Conservation (phyloP, 202 grass and related monocot species). For the Bolboschoenoplectus hybrid region DNA sequence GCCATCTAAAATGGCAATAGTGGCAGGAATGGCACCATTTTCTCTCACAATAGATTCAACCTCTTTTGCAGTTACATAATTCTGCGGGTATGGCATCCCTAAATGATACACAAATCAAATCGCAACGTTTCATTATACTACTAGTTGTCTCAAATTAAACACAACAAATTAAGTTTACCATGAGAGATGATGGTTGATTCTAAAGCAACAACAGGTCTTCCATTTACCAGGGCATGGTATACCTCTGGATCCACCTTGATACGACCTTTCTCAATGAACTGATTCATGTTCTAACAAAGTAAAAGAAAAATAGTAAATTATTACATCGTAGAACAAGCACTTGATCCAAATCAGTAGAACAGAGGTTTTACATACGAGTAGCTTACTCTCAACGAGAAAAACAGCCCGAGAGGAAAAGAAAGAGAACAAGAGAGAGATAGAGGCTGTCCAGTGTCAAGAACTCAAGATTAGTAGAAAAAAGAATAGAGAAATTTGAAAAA, state of each 20-base stretch:
- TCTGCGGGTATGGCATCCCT: conserved; percentile 97
- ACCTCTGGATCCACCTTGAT: conserved; percentile 71
- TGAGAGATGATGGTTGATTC: conserved; percentile 95
- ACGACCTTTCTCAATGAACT: conserved; percentile 20
- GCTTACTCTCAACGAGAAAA: not conserved
- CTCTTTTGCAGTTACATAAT: conserved; percentile 77
- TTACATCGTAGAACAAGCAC: not conserved
- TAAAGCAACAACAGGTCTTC: conserved; percentile 70
- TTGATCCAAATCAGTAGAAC: not conserved
- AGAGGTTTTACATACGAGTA: not conserved
- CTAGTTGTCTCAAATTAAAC: not conserved
- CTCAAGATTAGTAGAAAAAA: too few species aligned
- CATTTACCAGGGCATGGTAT: conserved; percentile 51
- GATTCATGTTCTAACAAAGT: conserved; percentile 15
- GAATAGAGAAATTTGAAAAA: not conserved
- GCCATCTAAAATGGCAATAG: conserved; percentile 88
- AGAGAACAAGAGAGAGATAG: not conserved
- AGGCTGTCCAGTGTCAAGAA: not conserved
- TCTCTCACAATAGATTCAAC: conserved; percentile 82
- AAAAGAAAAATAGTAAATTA: not conserved
- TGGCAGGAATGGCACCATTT: conserved; percentile 75
- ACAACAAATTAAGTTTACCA: conserved; percentile 42
- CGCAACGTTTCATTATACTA: not conserved
- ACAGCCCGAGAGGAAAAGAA: not conserved
- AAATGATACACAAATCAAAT: not conserved